Evolutionary conservation across 2,329 filamentous ascomycete genomes (phyloP), one percentile per base, ranked within the genome.

Genomic region (Salinomyces thailandicus): DNA sequence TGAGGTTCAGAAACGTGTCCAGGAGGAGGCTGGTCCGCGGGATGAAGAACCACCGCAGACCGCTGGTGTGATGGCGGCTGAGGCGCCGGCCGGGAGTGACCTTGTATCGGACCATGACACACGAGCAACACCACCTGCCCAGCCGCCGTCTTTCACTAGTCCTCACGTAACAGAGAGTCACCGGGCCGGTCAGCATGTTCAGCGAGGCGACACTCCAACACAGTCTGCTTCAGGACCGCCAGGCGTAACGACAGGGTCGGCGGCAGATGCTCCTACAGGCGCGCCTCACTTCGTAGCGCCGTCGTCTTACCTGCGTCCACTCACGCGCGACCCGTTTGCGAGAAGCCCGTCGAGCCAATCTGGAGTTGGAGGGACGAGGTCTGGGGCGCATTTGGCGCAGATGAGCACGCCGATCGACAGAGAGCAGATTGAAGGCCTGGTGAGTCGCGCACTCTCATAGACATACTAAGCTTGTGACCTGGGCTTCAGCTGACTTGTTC

Each of bases 371-470:
- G 14, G 17, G n/a, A n/a, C n/a, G n/a, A n/a, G n/a, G n/a, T 7
- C n/a, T 34, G 16, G n/a, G n/a, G n/a, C n/a, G n/a, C n/a, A n/a
- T n/a, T n/a, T n/a, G 12, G 37, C 44, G 44, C 22, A 51, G 50
- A 38, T 46, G 44, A 62, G 72, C 60, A 78, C 69, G 52, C 70
- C 73, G 43, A 67, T 83, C 40, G 82, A 89, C 60, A 76, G 71
- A 64, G 82, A 87, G 57, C 81, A 87, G 65, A 71, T 79, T 54
- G 79, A 84, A 58, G 82, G 81, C 51, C 68, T 89, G 70, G 81
- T 86, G 67, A 67, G 80, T 66, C 14, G 15, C 14, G 14, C 27
- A n/a, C 11, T 19, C 27, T 15, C 27, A 9, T 30, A 2, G 11
- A 30, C 8, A 8, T 14, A 24, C 20, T n/a, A 9, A n/a, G 22